phyloP scores from a whole-genome alignment of 225 moss, liverwort and hornwort species.

The Pleurozium schreberi region DNA sequence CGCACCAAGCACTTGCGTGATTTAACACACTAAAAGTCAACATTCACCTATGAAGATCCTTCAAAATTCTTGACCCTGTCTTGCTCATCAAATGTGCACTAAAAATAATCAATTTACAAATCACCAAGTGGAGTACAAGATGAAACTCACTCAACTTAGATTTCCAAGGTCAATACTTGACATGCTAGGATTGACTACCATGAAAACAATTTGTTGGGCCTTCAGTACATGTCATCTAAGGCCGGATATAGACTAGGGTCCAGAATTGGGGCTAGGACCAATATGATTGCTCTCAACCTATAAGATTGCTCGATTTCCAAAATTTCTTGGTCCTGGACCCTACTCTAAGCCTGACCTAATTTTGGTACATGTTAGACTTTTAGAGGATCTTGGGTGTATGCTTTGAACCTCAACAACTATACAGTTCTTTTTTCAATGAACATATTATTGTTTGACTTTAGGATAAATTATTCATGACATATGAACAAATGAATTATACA shows the following conservation, averaged over 20 bases:
- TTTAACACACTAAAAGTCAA: accelerated
- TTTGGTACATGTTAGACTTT: neutral
- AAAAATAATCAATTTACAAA: neutral
- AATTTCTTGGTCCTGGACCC: too few species aligned
- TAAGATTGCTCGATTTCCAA: too few species aligned
- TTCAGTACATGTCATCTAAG: neutral
- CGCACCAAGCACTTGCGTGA: accelerated
- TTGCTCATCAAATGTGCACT: neutral
- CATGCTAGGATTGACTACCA: accelerated
- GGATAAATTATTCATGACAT: neutral
- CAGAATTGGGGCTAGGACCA: too few species aligned
- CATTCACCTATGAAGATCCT: neutral
- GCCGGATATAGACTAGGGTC: too few species aligned
- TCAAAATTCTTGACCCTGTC: neutral
- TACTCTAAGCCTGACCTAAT: too few species aligned
- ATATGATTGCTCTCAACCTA: too few species aligned
- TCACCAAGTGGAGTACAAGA: neutral
- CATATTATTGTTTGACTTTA: neutral
- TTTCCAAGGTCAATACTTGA: accelerated
- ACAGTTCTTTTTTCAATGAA: accelerated
- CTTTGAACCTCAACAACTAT: neutral
- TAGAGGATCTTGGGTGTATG: accelerated
- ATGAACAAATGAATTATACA: neutral
- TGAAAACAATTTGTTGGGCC: neutral
- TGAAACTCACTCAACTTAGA: neutral